Evolutionary conservation across 805 yeast genomes (phyloP).

Genomic region (Candida incommunis): DNA sequence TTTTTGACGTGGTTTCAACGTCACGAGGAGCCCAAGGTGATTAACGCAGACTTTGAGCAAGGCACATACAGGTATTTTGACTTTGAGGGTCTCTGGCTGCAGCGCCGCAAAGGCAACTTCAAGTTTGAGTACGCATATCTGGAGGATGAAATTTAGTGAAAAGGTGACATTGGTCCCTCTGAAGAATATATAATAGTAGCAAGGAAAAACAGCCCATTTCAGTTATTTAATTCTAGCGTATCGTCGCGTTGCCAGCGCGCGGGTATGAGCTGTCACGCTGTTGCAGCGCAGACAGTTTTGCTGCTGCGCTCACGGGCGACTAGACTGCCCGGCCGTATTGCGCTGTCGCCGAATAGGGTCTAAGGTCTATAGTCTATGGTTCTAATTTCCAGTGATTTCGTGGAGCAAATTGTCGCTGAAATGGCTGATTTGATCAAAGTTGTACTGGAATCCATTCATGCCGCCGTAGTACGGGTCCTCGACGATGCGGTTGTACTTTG

Average conservation of each 20-base stretch:
- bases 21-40: conserved; percentile 37
- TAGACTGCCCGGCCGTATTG: too few species aligned
- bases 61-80: conserved; percentile 73
- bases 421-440: conserved; percentile 59
- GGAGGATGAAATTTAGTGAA: conserved; percentile 25
- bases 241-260: too few species aligned
- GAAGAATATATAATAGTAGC: too few species aligned
- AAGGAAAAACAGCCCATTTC: too few species aligned
- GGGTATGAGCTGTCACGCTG: too few species aligned
- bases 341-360: too few species aligned
- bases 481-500: conserved; percentile 39
- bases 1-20: conserved; percentile 71
- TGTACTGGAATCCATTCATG: conserved; percentile 61
- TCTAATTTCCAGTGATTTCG: conserved; percentile 5
- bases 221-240: too few species aligned
- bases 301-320: too few species aligned
- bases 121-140: conserved; percentile 32
- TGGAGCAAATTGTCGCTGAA: conserved; percentile 61
- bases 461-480: conserved; percentile 95
- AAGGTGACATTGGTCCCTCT: too few species aligned
- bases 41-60: conserved; percentile 29
- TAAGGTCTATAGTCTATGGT: too few species aligned
- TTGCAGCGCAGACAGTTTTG: too few species aligned
- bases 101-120: conserved; percentile 45
- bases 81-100: conserved; percentile 55